Conservation (phyloP, 2,329 filamentous ascomycete genomes). For the Rutstroemia sp. region DNA sequence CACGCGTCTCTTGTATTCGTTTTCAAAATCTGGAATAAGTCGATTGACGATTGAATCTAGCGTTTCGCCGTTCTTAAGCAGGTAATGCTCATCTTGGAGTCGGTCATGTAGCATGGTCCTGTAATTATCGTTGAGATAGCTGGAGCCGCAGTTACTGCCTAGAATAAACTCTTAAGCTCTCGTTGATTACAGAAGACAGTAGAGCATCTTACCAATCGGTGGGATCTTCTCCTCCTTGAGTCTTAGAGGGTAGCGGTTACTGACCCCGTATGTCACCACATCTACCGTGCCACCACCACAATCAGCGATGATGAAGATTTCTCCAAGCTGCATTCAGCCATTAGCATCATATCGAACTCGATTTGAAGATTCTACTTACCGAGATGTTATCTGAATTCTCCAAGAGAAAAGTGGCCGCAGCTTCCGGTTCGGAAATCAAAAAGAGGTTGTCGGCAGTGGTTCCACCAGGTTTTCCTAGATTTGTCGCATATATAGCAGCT, state of each 20-base stretch:
- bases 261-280: slow-evolving; percentile 24
- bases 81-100: slow-evolving; percentile 9
- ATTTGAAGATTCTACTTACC: not conserved
- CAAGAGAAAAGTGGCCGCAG: slow-evolving; percentile 25
- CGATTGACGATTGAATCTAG: slow-evolving; percentile 7
- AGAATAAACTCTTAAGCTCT: not conserved
- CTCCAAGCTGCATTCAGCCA: slow-evolving; percentile 8
- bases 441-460: slow-evolving; percentile 25
- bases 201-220: not conserved
- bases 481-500: slow-evolving; percentile 6
- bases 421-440: slow-evolving; percentile 27
- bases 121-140: slow-evolving; percentile 10
- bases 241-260: slow-evolving; percentile 20
- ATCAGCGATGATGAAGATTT: slow-evolving; percentile 20
- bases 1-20: slow-evolving; percentile 5
- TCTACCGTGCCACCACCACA: slow-evolving; percentile 28
- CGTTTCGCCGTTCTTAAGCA: slow-evolving; percentile 6
- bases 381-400: slow-evolving; percentile 12
- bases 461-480: slow-evolving; percentile 9
- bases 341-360: not conserved
- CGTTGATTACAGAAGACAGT: not conserved
- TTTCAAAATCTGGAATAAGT: slow-evolving; percentile 10
- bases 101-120: slow-evolving; percentile 1
- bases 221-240: slow-evolving; percentile 10
- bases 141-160: slow-evolving; percentile 12